Percentiles rank a stretch among this genome's conserved stretches.
Evolutionary conservation across 1,284 basidiomycete species (phyloP).

Genomic region (Ganoderma sinense): DNA sequence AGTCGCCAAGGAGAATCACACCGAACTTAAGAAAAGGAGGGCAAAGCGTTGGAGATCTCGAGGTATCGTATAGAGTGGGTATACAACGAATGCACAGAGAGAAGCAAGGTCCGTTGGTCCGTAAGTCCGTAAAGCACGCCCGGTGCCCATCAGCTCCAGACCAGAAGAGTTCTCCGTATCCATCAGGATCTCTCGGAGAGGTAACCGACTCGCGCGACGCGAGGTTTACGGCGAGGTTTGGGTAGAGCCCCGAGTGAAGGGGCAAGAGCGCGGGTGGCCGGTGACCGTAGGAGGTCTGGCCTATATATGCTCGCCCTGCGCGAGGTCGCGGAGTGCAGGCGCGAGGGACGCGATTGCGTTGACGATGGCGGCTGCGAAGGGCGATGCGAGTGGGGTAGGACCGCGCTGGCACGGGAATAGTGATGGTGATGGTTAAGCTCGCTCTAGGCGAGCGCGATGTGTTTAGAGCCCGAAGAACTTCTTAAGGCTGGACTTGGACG

Average conservation of each 20-base stretch:
- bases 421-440: not conserved
- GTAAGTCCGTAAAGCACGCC: not conserved
- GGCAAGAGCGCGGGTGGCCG: not conserved
- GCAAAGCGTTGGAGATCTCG: not conserved
- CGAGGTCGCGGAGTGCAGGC: not conserved
- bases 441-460: not conserved
- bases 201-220: not conserved
- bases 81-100: not conserved
- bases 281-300: not conserved
- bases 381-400: not conserved
- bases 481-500: constrained; percentile 32
- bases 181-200: constrained; percentile 1
- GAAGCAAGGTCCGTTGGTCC: not conserved
- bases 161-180: not conserved
- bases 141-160: not conserved
- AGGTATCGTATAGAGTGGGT: not conserved
- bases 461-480: constrained; percentile 33
- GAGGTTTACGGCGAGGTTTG: not conserved
- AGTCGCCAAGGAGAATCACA: too few species aligned
- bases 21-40: too few species aligned
- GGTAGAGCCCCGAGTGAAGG: not conserved
- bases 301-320: not conserved
- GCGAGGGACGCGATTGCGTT: not conserved
- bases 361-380: not conserved
- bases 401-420: not conserved